Conservation (phyloP, 2,329 filamentous ascomycete species). For the Paecilomyces formosus region DNA sequence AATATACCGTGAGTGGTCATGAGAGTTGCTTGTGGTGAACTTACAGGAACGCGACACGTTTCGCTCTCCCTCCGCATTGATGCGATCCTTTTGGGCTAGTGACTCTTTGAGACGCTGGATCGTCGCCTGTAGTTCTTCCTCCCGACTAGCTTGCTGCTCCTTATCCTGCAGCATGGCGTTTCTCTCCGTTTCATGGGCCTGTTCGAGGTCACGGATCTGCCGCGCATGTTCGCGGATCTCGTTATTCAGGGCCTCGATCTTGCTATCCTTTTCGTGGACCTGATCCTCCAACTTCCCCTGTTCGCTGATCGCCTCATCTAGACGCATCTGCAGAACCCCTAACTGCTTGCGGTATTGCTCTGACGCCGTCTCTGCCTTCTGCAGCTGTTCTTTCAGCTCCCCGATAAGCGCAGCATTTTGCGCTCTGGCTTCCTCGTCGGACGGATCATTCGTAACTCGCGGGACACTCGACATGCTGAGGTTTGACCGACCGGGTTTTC, state of each 20-base stretch:
- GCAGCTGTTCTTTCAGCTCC: conserved; percentile 74
- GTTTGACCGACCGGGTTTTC: conserved; percentile 45
- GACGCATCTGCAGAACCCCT: conserved; percentile 73
- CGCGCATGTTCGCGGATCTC: conserved; percentile 78
- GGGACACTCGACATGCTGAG: conserved; percentile 38
- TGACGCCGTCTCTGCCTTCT: conserved; percentile 68
- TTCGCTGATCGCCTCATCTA: conserved; percentile 78
- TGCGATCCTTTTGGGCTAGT: conserved; percentile 64
- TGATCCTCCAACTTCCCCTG: conserved; percentile 82
- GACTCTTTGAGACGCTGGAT: conserved; percentile 90
- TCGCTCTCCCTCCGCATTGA: conserved; percentile 43
- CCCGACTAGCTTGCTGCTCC: conserved; percentile 73
- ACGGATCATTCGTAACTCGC: conserved; percentile 41
- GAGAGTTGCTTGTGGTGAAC: conserved; percentile 1
- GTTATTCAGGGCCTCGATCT: conserved; percentile 70
- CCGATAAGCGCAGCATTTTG: conserved; percentile 73
- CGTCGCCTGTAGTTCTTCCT: conserved; percentile 84
- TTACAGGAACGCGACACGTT: conserved; percentile 47
- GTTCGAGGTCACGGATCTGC: conserved; percentile 84
- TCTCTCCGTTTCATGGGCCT: conserved; percentile 84
- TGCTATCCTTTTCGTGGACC: conserved; percentile 77
- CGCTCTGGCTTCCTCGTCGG: conserved; percentile 66
- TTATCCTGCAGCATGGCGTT: conserved; percentile 84
- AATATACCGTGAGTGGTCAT: neutral
- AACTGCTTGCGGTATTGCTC: conserved; percentile 78